These are phyloP conservation scores for Eutrema japonicum DNA, from an alignment of 345 rosid genomes.

Conservation along the genomic window DNA sequence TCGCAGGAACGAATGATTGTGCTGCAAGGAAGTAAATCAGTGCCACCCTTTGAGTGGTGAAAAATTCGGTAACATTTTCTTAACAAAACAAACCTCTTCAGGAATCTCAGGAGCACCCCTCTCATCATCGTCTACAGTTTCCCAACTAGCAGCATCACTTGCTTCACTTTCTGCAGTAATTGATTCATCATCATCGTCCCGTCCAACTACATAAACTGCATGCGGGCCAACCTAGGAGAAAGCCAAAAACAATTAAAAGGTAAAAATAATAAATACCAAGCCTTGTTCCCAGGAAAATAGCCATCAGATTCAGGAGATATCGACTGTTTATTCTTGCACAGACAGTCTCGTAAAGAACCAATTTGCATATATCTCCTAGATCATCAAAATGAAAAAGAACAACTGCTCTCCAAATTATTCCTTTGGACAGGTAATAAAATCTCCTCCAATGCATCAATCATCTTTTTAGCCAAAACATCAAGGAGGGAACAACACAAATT, in stretches of 20 bases:
- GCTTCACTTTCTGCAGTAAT: constrained; percentile 81
- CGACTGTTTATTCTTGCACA: constrained; percentile 7
- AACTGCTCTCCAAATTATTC: constrained; percentile 11
- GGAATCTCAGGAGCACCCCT: constrained; percentile 59
- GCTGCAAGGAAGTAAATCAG: constrained; percentile 8
- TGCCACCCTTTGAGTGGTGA: neutral
- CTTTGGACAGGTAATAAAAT: neutral
- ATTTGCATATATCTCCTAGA: constrained; percentile 19
- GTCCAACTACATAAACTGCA: constrained; percentile 91
- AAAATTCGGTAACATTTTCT: neutral
- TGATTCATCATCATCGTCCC: constrained; percentile 92
- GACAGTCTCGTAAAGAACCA: constrained; percentile 23
- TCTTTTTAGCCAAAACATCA: constrained; percentile 16
- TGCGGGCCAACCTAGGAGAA: constrained; percentile 93
- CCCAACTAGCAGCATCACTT: constrained; percentile 99
- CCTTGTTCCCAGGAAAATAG: constrained; percentile 29
- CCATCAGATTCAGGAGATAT: constrained; percentile 4
- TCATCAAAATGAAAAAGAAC: neutral
- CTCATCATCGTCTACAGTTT: constrained; percentile 80
- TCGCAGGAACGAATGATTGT: constrained; percentile 10
- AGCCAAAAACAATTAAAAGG: constrained; percentile 29
- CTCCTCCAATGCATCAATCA: constrained; percentile 21
- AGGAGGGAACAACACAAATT: constrained; percentile 11
- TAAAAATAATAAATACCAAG: constrained; percentile 27
- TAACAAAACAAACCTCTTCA: constrained; percentile 68